Conservation (phyloP, 768 basidiomycete genomes). For the Erythrobasidium yunnanense region DNA sequence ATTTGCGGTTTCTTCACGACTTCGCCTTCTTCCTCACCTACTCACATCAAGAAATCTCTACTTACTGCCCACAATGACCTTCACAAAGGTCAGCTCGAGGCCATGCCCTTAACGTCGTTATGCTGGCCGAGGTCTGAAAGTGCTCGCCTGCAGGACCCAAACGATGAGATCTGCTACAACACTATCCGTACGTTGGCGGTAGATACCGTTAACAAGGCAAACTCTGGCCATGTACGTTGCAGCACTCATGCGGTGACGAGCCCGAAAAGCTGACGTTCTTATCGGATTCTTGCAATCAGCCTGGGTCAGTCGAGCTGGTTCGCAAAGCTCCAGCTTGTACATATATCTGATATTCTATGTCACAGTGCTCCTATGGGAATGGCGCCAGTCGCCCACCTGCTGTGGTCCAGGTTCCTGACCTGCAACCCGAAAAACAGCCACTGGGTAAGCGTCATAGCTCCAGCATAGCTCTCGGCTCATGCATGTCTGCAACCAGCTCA, state of each 20-base stretch:
- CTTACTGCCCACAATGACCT: background rate
- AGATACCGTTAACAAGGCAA: slow-evolving; percentile 24
- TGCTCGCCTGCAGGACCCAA: slow-evolving; percentile 5
- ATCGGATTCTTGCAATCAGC: background rate
- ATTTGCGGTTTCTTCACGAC: background rate
- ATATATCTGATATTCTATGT: background rate
- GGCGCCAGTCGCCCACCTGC: slow-evolving; percentile 22
- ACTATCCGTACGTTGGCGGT: slow-evolving; percentile 20
- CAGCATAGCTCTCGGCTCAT: slow-evolving; percentile 46
- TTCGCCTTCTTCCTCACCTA: background rate
- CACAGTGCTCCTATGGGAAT: slow-evolving; percentile 23
- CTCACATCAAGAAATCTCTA: background rate
- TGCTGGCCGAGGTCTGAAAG: background rate
- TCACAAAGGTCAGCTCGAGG: background rate
- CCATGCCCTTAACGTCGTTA: background rate
- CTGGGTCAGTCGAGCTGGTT: background rate
- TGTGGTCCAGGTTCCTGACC: slow-evolving; percentile 20
- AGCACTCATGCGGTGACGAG: no score
- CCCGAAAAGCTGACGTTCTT: no score
- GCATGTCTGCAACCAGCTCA: slow-evolving; percentile 55
- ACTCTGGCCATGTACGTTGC: background rate
- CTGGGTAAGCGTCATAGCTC: slow-evolving; percentile 39
- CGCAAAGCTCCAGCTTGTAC: background rate
- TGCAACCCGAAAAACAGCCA: slow-evolving; percentile 42
- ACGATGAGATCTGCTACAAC: slow-evolving; percentile 25